These are phyloP conservation scores for Trichomonas gallinae DNA, from an alignment of 208 protist genomes.

Conservation along the genomic window DNA sequence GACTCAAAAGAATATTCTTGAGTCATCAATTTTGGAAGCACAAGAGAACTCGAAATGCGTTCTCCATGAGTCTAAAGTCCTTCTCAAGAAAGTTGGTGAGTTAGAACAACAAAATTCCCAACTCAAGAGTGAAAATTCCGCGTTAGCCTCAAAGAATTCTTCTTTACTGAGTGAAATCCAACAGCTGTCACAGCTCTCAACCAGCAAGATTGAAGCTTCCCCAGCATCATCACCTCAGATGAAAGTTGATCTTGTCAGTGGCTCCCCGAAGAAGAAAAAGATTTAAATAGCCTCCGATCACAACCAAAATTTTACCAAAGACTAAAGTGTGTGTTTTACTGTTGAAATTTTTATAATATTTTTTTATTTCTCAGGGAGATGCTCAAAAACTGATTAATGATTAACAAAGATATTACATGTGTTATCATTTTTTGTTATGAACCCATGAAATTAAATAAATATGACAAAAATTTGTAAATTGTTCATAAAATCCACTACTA, in stretches of 20 bases:
- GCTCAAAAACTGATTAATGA: too few relatives aligned
- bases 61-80: neutral
- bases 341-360: too few relatives aligned
- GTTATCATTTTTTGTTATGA: too few relatives aligned
- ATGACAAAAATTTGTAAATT: too few relatives aligned
- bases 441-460: too few relatives aligned
- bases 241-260: neutral
- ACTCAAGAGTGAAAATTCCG: neutral
- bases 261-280: neutral
- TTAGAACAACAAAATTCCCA: neutral
- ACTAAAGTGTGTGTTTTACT: too few relatives aligned
- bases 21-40: neutral
- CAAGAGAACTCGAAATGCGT: neutral
- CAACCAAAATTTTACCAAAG: too few relatives aligned
- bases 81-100: neutral
- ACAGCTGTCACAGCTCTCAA: neutral
- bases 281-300: too few relatives aligned
- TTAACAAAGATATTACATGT: too few relatives aligned
- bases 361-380: too few relatives aligned
- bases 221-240: neutral
- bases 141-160: neutral
- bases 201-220: neutral
- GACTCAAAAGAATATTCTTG: neutral
- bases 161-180: neutral
- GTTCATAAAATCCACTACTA: too few relatives aligned